Conservation (phyloP, 345 rosid genomes). For the Salix viminalis region DNA sequence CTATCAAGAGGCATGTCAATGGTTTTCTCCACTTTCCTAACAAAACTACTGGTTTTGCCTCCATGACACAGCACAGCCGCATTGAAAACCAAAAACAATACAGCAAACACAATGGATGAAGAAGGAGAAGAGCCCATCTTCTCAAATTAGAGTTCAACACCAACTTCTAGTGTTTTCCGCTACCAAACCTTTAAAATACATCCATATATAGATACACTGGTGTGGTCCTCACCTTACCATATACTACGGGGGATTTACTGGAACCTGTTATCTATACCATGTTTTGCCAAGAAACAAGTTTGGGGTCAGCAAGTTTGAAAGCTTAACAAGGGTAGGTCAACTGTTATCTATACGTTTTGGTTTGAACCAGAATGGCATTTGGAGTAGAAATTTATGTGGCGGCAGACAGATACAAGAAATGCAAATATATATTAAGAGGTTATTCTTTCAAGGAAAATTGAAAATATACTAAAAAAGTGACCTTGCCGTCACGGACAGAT, state of each 20-base stretch:
- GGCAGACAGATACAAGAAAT: background rate
- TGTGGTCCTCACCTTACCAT: background rate
- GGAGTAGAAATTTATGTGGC: background rate
- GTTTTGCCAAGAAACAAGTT: background rate
- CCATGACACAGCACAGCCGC: slow-evolving; percentile 48
- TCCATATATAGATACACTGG: background rate
- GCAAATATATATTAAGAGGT: background rate
- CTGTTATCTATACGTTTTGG: no score
- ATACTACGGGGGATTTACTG: background rate
- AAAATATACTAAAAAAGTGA: background rate
- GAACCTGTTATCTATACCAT: background rate
- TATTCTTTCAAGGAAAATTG: background rate
- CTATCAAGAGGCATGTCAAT: slow-evolving; percentile 74
- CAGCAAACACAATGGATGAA: slow-evolving; percentile 16
- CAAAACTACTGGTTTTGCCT: slow-evolving; percentile 60
- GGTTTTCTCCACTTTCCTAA: slow-evolving; percentile 47
- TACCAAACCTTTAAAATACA: background rate
- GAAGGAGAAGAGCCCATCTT: slow-evolving; percentile 4
- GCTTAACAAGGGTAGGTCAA: background rate
- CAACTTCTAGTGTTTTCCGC: background rate
- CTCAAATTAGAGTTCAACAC: background rate
- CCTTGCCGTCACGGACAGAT: background rate
- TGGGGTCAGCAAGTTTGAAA: background rate
- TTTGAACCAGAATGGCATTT: no score
- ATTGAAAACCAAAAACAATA: slow-evolving; percentile 39